A percentile compares a stretch with the other conserved stretches of the same genome.
Evolutionary conservation across 140 eudicot species (phyloP).

Genomic region (Erigeron philadelphicus): DNA sequence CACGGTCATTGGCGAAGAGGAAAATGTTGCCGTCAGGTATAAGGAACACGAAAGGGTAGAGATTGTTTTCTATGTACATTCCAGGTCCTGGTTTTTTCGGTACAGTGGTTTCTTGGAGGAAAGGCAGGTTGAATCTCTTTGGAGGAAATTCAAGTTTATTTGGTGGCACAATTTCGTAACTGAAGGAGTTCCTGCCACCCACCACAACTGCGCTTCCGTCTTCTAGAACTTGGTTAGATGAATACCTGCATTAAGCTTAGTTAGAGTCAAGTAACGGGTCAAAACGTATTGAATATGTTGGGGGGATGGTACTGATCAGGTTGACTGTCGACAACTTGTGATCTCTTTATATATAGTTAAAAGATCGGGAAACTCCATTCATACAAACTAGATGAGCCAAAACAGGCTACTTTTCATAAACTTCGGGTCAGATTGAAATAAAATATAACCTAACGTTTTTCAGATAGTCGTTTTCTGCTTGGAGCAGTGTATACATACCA

Average conservation of each 20-base stretch:
- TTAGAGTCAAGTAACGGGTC: not conserved
- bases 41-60: slow-evolving; percentile 79
- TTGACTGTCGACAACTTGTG: not conserved
- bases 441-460: not conserved
- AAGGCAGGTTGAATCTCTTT: slow-evolving; percentile 32
- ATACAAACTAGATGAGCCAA: not conserved
- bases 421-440: not conserved
- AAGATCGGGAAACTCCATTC: not conserved
- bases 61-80: slow-evolving; percentile 61
- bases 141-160: slow-evolving; percentile 23
- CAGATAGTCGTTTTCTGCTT: not conserved
- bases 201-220: slow-evolving; percentile 50
- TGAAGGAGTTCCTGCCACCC: slow-evolving; percentile 65
- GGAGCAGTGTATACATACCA: slow-evolving; percentile 41
- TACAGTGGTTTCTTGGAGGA: slow-evolving; percentile 56
- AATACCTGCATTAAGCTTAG: slow-evolving; percentile 42
- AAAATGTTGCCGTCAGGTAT: slow-evolving; percentile 73
- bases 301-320: not conserved
- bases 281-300: not conserved
- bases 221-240: slow-evolving; percentile 47
- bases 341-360: not conserved
- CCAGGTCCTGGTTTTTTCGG: slow-evolving; percentile 29
- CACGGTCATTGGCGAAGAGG: slow-evolving; percentile 68
- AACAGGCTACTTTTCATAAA: not conserved
- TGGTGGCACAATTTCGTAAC: slow-evolving; percentile 58